A percentile compares a stretch with the other conserved stretches of the same genome.
Evolutionary conservation across 768 basidiomycete genomes (phyloP).

Genomic region (Pholiota molesta): DNA sequence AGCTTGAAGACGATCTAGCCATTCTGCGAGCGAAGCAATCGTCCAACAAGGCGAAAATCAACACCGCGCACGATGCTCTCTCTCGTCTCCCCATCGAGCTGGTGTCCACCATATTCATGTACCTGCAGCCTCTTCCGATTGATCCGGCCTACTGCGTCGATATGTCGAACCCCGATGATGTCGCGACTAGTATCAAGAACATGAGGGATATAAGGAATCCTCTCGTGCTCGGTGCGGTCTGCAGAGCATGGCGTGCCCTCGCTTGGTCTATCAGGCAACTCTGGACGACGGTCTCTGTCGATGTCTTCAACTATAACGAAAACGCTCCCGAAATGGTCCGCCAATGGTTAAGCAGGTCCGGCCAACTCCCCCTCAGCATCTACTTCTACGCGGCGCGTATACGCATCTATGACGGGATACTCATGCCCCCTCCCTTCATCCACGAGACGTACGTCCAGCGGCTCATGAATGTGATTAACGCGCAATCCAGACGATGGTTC

Average conservation of each 20-base stretch:
- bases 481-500: not conserved
- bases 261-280: slow-evolving; percentile 10
- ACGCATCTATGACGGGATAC: not conserved
- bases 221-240: slow-evolving; percentile 7
- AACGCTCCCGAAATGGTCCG: not conserved
- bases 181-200: not conserved
- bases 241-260: slow-evolving; percentile 6
- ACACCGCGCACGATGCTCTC: not conserved
- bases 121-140: not conserved
- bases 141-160: not conserved
- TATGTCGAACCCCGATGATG: not conserved
- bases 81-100: not conserved
- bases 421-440: not conserved
- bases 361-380: slow-evolving; percentile 3
- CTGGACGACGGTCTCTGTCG: slow-evolving; percentile 8
- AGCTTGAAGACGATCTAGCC: not conserved
- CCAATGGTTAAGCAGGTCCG: slow-evolving; percentile 5
- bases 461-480: not conserved
- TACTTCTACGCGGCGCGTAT: not conserved
- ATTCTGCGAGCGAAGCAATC: not conserved
- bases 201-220: not conserved
- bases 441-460: not conserved
- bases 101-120: not conserved
- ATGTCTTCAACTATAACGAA: not conserved
- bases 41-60: not conserved